Base-by-base conservation (phyloP, 2,329 filamentous ascomycete species). In the Cladosporium sp. region DNA sequence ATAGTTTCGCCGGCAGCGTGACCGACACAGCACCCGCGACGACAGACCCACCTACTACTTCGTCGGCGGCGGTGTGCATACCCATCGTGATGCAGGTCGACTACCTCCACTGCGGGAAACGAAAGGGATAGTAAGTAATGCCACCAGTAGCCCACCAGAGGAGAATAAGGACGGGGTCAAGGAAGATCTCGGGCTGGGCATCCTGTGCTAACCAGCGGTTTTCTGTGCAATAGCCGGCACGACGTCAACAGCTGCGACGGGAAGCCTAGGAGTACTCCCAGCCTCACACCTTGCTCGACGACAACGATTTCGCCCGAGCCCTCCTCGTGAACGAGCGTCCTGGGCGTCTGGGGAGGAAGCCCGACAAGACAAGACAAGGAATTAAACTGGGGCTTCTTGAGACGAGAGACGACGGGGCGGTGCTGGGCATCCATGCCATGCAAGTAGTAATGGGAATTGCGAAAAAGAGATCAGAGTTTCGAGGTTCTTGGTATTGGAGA, bases 191-290 rank as follows among this genome's bases (percentile, higher is more conserved):
- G 26, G 46, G 46, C 43, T 53, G 58, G 26, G 21, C 28, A 14
- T 39, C 14, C 4, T 34, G 46, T 57, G 26, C 25, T 34, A 32
- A 62, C 14, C 64, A 26, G 34, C 53, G 25, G 8, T 5, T 54
- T 23, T 8, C 3, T 34, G 7, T 21, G 23, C 36, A 7, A 14
- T 57, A 72, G 70, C n/a, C 69, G 67, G 26, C 71, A 70, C 51
- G 69, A 72, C 34, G 66, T 65, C 56, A 69, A 72, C 64, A 65
- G 59, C 58, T 72, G 70, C 66, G 62, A 65, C 46, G 70, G 69
- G 11, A 70, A 64, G 16, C 65, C 26, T 23, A 63, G 21, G 16
- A 28, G 26, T 30, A 30, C 51, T 23, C 51, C 26, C 25, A 54
- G 26, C 51, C 51, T 54, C 18, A 11, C 28, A 2, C 51, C 51